Evolutionary conservation across 2,329 filamentous ascomycete genomes (phyloP), one percentile per base, ranked within the genome.

Genomic region (Davidsoniella virescens): DNA sequence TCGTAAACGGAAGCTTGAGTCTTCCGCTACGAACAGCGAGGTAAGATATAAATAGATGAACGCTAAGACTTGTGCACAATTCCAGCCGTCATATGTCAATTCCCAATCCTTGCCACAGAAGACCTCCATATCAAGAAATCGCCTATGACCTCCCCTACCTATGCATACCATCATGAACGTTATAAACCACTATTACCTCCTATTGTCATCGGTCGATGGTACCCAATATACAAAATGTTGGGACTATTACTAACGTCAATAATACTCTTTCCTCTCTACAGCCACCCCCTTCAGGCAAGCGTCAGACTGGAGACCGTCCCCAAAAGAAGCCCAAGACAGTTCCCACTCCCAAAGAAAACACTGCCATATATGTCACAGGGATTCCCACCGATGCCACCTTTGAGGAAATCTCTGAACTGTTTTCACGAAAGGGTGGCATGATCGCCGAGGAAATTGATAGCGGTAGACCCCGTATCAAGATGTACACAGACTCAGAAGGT

Each of bases 401-500:
- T 40, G 77, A 84, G 26, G 92, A 98, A 67, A 78, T 98, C 14
- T 75, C 83, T 57, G 76, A 87, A 20, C 71, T 85, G 25, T 98
- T 98, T 68, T 86, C 81, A 45, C 69, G 75, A 55, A 90, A 86
- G 63, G 93, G 78, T 60, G 88, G 88, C 54, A 83, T 96, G 57
- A 88, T 98, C 56, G 87, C 90, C 45, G 88, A 96, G 65, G 85
- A 94, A 65, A 88, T 94, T 56, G 88, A 95, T 60, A 87, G 80
- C 59, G 84, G 86, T 51, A 76, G 80, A 43, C 86, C 87, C 42
- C 82, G 92, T 37, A 90, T 98, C 66, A 96, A 94, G 67, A 78
- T 98, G 64, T 98, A 98, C 66, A 78, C 72, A 17, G 81, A 95
- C 61, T 78, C 83, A 1, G 67, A 80, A 1, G 92, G 87, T 17